phyloP scores from a whole-genome alignment of 805 yeast species.

The Zygosaccharomyces kombuchaensis region DNA sequence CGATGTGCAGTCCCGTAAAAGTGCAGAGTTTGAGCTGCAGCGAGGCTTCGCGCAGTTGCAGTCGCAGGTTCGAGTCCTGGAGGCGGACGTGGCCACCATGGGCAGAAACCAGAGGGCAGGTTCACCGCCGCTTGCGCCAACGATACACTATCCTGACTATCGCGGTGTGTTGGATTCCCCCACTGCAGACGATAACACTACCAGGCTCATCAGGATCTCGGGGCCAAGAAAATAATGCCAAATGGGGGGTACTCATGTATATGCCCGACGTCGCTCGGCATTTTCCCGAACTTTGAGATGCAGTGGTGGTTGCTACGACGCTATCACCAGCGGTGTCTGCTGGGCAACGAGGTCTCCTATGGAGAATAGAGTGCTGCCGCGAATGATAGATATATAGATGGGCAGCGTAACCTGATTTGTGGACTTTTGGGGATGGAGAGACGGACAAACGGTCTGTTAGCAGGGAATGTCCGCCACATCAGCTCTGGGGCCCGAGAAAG shows the following conservation, averaged over 20 bases:
- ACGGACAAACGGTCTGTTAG: no score
- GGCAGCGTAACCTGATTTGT: no score
- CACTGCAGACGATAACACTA: constrained; percentile 20
- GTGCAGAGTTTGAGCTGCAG: constrained; percentile 16
- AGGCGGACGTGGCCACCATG: constrained; percentile 7
- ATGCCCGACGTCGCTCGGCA: background rate
- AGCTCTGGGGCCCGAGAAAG: no score
- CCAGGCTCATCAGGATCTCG: constrained; percentile 17
- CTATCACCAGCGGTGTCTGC: no score
- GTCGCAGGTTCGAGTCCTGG: constrained; percentile 11
- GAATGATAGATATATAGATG: no score
- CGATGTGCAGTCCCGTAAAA: constrained; percentile 17
- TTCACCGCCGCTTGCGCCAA: constrained; percentile 3
- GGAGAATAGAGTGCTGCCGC: no score
- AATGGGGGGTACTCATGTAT: background rate
- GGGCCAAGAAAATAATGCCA: constrained; percentile 8
- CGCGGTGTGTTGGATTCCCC: constrained; percentile 10
- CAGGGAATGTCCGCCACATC: no score
- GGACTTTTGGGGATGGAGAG: no score
- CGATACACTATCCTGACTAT: constrained; percentile 7
- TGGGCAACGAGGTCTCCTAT: no score
- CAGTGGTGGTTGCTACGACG: no score
- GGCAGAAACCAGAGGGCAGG: background rate
- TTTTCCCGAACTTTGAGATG: background rate
- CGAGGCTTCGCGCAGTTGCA: constrained; percentile 17